phyloP scores from a whole-genome alignment of 495 filamentous ascomycete genomes.

The Astrothelium macrocarpum region DNA sequence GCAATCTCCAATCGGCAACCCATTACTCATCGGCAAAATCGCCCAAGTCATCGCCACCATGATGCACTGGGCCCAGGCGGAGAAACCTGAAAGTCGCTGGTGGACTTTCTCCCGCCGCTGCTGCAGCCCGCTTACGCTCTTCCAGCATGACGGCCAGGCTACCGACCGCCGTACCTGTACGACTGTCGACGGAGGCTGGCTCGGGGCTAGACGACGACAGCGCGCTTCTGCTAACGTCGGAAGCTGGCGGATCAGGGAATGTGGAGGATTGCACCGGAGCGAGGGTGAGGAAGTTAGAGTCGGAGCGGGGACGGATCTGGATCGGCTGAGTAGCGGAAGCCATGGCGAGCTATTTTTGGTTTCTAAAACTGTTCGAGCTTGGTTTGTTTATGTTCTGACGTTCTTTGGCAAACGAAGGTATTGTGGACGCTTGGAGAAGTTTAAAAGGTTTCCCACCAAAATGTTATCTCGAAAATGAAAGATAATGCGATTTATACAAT shows the following conservation, averaged over 20 bases:
- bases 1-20: too few relatives aligned
- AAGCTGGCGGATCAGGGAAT: conserved; percentile 12
- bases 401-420: too few relatives aligned
- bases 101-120: conserved; percentile 10
- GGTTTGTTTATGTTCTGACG: not conserved
- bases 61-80: conserved; percentile 20
- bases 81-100: conserved; percentile 15
- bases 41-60: conserved; percentile 15
- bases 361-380: not conserved
- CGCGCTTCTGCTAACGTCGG: not conserved
- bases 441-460: too few relatives aligned
- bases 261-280: conserved; percentile 14
- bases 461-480: too few relatives aligned
- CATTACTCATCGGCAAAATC: conserved; percentile 17
- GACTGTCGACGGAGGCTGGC: not conserved
- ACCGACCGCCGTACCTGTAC: not conserved
- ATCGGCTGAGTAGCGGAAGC: conserved; percentile 3
- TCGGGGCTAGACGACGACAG: conserved; percentile 4
- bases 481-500: too few relatives aligned
- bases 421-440: too few relatives aligned
- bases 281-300: conserved; percentile 18
- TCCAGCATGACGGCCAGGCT: not conserved
- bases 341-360: not conserved
- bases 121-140: conserved; percentile 6
- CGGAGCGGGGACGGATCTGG: not conserved